These are phyloP conservation scores for Ceratopteris richardii DNA, from an alignment of 75 land plant genomes.

Conservation along the genomic window DNA sequence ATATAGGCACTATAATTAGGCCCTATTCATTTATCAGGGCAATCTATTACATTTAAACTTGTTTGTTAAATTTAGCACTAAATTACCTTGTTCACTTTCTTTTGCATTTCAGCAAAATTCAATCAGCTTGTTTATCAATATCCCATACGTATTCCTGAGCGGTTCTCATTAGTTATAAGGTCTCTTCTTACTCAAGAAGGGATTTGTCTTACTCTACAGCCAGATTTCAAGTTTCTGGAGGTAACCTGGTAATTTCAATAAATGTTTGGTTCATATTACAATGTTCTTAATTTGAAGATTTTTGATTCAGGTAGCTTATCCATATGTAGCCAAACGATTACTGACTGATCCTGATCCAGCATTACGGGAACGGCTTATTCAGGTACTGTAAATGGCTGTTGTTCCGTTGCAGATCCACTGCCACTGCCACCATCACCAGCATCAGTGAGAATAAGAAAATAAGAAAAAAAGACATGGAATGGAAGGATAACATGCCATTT, in stretches of 20 bases:
- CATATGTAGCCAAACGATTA: slow-evolving; percentile 92
- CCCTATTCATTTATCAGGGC: no score
- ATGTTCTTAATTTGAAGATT: not conserved
- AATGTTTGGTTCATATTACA: not conserved
- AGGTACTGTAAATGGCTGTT: slow-evolving; percentile 35
- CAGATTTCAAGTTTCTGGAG: slow-evolving; percentile 99
- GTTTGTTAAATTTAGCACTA: no score
- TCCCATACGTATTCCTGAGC: slow-evolving; percentile 96
- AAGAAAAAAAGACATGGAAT: no score
- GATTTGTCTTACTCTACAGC: slow-evolving; percentile 79
- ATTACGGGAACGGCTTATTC: slow-evolving; percentile 92
- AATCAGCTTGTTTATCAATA: slow-evolving; percentile 91
- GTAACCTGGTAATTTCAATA: slow-evolving; percentile 18
- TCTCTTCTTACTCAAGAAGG: slow-evolving; percentile 97
- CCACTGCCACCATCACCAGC: no score
- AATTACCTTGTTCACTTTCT: no score
- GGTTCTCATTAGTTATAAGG: slow-evolving; percentile 94
- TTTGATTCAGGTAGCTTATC: slow-evolving; percentile 78
- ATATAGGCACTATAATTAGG: no score
- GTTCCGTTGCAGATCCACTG: no score
- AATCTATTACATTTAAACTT: no score
- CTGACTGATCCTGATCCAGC: slow-evolving; percentile 97
- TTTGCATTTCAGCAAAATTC: slow-evolving; percentile 63
- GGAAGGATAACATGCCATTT: no score
- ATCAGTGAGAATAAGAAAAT: no score